phyloP scores from a whole-genome alignment of 2,329 filamentous ascomycete genomes.

The Fusarium longipes region DNA sequence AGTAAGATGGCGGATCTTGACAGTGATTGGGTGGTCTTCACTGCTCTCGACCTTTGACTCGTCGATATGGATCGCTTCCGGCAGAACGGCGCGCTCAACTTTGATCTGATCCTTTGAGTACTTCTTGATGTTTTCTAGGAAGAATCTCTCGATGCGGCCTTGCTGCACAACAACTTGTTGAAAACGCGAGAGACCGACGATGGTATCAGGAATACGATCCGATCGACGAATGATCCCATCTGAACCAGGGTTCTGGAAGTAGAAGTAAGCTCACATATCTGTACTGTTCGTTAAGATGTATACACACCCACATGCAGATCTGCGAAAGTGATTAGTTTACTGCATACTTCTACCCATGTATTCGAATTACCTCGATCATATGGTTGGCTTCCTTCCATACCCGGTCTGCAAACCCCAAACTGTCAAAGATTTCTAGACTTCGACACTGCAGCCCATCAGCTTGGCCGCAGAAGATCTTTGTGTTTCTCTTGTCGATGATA shows the following conservation, averaged over 20 bases:
- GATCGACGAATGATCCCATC: neutral
- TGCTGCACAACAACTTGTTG: neutral
- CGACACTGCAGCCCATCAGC: conserved; percentile 1
- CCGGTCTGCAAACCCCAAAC: neutral
- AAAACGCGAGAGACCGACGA: neutral
- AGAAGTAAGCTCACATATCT: neutral
- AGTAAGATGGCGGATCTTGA: neutral
- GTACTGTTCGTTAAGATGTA: too few species aligned
- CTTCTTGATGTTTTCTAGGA: conserved; percentile 1
- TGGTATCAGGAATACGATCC: neutral
- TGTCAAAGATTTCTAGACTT: neutral
- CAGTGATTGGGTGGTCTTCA: neutral
- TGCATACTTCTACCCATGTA: rapidly evolving
- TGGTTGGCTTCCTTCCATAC: neutral
- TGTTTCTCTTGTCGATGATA: conserved; percentile 1
- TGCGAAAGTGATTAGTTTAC: neutral
- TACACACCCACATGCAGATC: conserved; percentile 4
- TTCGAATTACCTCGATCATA: neutral
- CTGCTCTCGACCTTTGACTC: neutral
- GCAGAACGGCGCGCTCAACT: neutral
- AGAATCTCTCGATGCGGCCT: neutral
- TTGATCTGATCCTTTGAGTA: neutral
- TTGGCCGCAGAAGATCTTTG: neutral
- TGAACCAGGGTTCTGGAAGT: neutral
- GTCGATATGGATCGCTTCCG: neutral